A percentile compares a stretch with the other conserved stretches of the same genome.
phyloP scores from a whole-genome alignment of 2,329 filamentous ascomycete species.

The Daldinia sp. region DNA sequence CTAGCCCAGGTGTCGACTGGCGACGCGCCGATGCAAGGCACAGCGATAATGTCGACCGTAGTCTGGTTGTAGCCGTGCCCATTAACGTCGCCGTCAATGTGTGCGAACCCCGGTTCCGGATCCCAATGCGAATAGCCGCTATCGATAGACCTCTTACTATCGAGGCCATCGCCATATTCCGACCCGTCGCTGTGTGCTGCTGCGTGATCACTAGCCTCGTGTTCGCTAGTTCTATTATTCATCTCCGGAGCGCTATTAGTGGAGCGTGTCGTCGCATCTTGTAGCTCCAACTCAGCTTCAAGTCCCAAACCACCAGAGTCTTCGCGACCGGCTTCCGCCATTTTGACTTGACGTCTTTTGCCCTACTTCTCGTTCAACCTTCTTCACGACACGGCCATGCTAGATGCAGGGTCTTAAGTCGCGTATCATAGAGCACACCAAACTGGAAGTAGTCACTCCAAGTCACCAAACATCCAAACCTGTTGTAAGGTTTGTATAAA shows the following conservation, averaged over 20 bases:
- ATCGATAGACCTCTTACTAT: constrained; percentile 37
- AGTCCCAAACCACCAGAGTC: constrained; percentile 12
- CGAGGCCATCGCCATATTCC: constrained; percentile 15
- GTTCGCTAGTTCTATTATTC: background rate
- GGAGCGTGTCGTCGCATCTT: constrained; percentile 8
- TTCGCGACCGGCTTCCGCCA: constrained; percentile 12
- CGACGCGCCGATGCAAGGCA: constrained; percentile 63
- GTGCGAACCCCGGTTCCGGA: constrained; percentile 51
- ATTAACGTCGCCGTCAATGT: constrained; percentile 53
- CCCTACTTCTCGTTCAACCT: background rate
- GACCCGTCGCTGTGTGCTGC: constrained; percentile 19
- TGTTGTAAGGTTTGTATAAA: background rate
- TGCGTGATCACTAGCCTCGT: constrained; percentile 1
- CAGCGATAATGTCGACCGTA: constrained; percentile 60
- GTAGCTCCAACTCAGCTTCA: constrained; percentile 20
- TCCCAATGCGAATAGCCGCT: constrained; percentile 46
- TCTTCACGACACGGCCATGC: constrained; percentile 9
- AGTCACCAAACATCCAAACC: background rate
- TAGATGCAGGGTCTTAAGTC: constrained; percentile 1
- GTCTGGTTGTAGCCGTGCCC: constrained; percentile 60
- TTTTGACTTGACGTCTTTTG: background rate
- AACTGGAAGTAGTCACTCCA: background rate
- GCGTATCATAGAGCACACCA: background rate
- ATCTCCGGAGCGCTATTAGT: constrained; percentile 6
- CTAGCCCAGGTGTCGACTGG: constrained; percentile 62